Percentiles rank a stretch among this genome's conserved stretches.
phyloP scores from a whole-genome alignment of 306 rosid genomes.

The Hippophae rhamnoides region DNA sequence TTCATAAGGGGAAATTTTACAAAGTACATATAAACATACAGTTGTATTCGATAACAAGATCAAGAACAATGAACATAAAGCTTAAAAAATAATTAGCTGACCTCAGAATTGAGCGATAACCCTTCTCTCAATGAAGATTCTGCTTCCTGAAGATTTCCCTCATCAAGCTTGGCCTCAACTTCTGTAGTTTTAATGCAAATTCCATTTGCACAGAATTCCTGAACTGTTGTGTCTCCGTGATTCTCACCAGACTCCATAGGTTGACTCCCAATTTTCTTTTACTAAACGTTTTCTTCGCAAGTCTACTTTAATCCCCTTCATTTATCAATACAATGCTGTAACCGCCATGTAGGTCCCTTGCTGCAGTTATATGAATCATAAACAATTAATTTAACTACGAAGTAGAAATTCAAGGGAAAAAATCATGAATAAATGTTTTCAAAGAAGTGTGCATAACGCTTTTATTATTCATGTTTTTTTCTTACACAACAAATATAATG shows the following conservation, averaged over 20 bases:
- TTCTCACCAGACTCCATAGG: slow-evolving; percentile 48
- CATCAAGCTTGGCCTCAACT: slow-evolving; percentile 75
- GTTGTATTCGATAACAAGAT: not conserved
- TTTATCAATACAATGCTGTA: slow-evolving; percentile 5
- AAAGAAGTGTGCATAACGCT: too few species aligned
- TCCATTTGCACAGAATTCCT: slow-evolving; percentile 69
- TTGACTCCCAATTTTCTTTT: slow-evolving; percentile 27
- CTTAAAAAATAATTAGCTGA: slow-evolving; percentile 9
- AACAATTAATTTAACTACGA: too few species aligned
- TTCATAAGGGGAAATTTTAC: too few species aligned
- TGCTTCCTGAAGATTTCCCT: slow-evolving; percentile 87
- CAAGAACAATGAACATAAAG: not conserved
- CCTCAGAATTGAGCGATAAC: slow-evolving; percentile 82
- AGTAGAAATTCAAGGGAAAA: too few species aligned
- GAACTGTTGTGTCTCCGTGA: slow-evolving; percentile 20
- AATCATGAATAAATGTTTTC: too few species aligned
- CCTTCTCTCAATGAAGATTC: slow-evolving; percentile 80
- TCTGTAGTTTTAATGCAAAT: slow-evolving; percentile 41
- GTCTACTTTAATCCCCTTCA: slow-evolving; percentile 20
- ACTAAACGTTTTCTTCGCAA: slow-evolving; percentile 14
- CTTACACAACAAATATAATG: too few species aligned
- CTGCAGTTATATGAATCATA: not conserved
- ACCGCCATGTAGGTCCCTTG: slow-evolving; percentile 7
- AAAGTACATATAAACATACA: too few species aligned
- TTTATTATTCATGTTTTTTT: too few species aligned